phyloP scores from a whole-genome alignment of 495 filamentous ascomycete genomes.

The Penicillium verhagenii region DNA sequence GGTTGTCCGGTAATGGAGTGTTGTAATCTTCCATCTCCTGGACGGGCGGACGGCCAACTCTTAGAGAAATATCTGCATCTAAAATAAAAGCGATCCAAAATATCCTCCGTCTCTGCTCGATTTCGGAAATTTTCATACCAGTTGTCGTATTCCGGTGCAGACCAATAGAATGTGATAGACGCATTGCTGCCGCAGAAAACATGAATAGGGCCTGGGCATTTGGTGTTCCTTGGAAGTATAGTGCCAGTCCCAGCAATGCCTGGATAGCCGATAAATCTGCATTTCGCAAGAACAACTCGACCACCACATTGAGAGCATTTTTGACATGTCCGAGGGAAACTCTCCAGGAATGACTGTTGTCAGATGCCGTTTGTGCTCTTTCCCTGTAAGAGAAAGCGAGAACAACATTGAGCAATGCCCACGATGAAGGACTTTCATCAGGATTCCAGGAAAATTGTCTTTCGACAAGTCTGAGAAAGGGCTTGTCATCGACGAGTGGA shows the following conservation, averaged over 20 bases:
- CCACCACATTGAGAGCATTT: conserved; percentile 20
- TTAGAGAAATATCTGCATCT: conserved; percentile 21
- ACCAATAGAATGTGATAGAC: conserved; percentile 22
- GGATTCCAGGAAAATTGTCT: conserved; percentile 22
- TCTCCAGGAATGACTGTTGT: conserved; percentile 13
- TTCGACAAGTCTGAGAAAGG: conserved; percentile 8
- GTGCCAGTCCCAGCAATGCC: conserved; percentile 17
- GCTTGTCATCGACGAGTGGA: conserved; percentile 8
- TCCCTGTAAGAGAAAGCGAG: conserved; percentile 21
- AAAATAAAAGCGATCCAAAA: conserved; percentile 28
- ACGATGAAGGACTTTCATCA: conserved; percentile 22
- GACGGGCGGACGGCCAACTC: conserved; percentile 13
- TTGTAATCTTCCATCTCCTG: conserved; percentile 19
- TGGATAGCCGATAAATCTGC: conserved; percentile 21
- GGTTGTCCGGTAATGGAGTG: conserved; percentile 7
- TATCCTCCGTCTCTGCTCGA: conserved; percentile 18
- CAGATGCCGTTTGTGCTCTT: conserved; percentile 9
- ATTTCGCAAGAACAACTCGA: conserved; percentile 16
- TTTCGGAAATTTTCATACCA: conserved; percentile 8
- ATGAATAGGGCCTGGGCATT: conserved; percentile 25
- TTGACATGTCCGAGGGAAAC: conserved; percentile 17
- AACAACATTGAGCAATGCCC: conserved; percentile 21
- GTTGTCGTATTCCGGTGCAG: conserved; percentile 13
- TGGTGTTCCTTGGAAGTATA: conserved; percentile 24
- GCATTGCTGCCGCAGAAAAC: conserved; percentile 18